These are phyloP conservation scores for Dendrobium huoshanense DNA, from an alignment of 106 monocot genomes.

Conservation along the genomic window DNA sequence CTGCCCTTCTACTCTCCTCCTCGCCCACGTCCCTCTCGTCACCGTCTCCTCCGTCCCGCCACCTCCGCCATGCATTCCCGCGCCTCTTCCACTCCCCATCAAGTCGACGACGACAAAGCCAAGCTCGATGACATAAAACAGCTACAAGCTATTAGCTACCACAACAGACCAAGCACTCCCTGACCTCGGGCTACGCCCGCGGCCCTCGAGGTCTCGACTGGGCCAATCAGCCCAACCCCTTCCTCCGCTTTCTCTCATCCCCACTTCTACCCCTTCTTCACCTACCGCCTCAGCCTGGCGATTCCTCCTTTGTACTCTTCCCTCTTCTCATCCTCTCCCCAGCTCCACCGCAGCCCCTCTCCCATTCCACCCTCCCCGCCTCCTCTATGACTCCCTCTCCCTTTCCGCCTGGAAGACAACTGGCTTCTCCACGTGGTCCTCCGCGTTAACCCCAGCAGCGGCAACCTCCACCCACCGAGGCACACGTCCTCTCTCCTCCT, in stretches of 20 bases:
- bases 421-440: slow-evolving; percentile 89
- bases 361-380: slow-evolving; percentile 38
- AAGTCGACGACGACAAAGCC: neutral
- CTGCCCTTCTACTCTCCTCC: neutral
- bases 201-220: slow-evolving; percentile 92
- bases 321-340: slow-evolving; percentile 26
- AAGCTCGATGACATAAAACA: neutral
- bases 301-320: slow-evolving; percentile 18
- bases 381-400: slow-evolving; percentile 86
- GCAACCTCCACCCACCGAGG: slow-evolving; percentile 96
- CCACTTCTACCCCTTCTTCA: slow-evolving; percentile 26
- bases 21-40: neutral
- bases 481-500: slow-evolving; percentile 60
- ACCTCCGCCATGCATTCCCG: slow-evolving; percentile 2
- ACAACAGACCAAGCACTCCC: slow-evolving; percentile 86
- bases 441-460: slow-evolving; percentile 95
- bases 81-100: neutral
- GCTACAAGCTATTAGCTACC: slow-evolving; percentile 42
- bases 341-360: slow-evolving; percentile 29
- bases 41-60: slow-evolving; percentile 3
- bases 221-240: slow-evolving; percentile 97
- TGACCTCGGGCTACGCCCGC: slow-evolving; percentile 72
- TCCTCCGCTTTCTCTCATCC: slow-evolving; percentile 56
- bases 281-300: slow-evolving; percentile 12
- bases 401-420: slow-evolving; percentile 98